phyloP scores from a whole-genome alignment of 2,329 filamentous ascomycete genomes.

The Pleochaeta shiraiana region DNA sequence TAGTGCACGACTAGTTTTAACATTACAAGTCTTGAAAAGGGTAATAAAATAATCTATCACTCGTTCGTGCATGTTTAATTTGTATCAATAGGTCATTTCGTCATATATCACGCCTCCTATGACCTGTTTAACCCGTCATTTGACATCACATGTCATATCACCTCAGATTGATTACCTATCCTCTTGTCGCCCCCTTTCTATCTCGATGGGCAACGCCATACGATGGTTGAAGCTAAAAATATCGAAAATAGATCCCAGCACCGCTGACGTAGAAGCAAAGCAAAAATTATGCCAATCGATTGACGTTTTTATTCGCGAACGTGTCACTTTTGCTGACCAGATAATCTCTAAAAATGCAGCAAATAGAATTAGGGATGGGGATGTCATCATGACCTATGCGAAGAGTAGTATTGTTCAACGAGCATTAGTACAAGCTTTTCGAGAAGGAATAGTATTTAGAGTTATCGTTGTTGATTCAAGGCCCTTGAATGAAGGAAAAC shows the following conservation, averaged over 20 bases:
- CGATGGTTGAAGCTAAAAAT: constrained; percentile 86
- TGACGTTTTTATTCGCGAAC: constrained; percentile 76
- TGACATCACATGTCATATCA: constrained; percentile 76
- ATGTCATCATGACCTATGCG: constrained; percentile 71
- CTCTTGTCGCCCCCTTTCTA: constrained; percentile 84
- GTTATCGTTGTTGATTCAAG: constrained; percentile 69
- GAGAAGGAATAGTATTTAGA: constrained; percentile 50
- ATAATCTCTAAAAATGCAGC: constrained; percentile 62
- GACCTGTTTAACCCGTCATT: constrained; percentile 70
- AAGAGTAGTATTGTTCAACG: constrained; percentile 73
- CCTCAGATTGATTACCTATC: constrained; percentile 91
- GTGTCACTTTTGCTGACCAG: constrained; percentile 67
- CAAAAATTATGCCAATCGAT: constrained; percentile 56
- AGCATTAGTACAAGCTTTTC: constrained; percentile 51
- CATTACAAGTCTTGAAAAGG: constrained; percentile 72
- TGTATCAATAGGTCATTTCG: constrained; percentile 47
- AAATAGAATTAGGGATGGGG: constrained; percentile 53
- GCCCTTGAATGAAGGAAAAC: constrained; percentile 46
- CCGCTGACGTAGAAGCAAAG: constrained; percentile 66
- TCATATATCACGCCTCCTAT: constrained; percentile 78
- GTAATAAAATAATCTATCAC: constrained; percentile 26
- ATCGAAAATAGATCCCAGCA: constrained; percentile 70
- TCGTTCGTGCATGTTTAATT: constrained; percentile 9
- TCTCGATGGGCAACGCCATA: constrained; percentile 94
- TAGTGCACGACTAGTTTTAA: constrained; percentile 70